Conservation (phyloP, 192 early-diverging fungal genomes). For the Rhizophlyctis rosea region DNA sequence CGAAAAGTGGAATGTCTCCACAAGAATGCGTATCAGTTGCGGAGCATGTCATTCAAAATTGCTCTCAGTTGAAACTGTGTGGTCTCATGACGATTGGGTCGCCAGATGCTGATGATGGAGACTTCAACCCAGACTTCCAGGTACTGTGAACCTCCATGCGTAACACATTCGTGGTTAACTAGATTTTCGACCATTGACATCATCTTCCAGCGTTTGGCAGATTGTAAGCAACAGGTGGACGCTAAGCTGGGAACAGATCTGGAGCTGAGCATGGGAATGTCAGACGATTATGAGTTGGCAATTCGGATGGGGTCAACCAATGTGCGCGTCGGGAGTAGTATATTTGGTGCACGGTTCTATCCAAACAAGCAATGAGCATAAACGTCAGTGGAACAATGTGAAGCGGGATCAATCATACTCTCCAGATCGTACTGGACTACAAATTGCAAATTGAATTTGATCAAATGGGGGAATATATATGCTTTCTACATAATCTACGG, state of each 20-base stretch:
- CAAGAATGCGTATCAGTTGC: slow-evolving; percentile 53
- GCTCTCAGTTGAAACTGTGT: slow-evolving; percentile 63
- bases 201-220: slow-evolving; percentile 20
- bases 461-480: too few relatives aligned
- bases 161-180: slow-evolving; percentile 1
- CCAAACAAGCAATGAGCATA: neutral
- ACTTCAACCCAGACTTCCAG: slow-evolving; percentile 73
- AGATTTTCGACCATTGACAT: too few relatives aligned
- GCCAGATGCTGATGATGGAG: slow-evolving; percentile 45
- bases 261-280: slow-evolving; percentile 98
- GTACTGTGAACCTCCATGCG: too few relatives aligned
- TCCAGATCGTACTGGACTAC: neutral
- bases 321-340: slow-evolving; percentile 87
- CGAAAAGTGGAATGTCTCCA: slow-evolving; percentile 74
- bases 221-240: slow-evolving; percentile 12
- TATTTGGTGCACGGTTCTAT: slow-evolving; percentile 74
- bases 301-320: slow-evolving; percentile 83
- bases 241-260: slow-evolving; percentile 33
- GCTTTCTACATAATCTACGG: too few relatives aligned
- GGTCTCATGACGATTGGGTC: slow-evolving; percentile 99
- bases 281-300: slow-evolving; percentile 85
- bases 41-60: slow-evolving; percentile 60
- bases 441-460: neutral
- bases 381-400: too few relatives aligned
- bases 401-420: too few relatives aligned